Evolutionary conservation across 2,329 filamentous ascomycete genomes (phyloP).

Genomic region (Aspergillus fructus): DNA sequence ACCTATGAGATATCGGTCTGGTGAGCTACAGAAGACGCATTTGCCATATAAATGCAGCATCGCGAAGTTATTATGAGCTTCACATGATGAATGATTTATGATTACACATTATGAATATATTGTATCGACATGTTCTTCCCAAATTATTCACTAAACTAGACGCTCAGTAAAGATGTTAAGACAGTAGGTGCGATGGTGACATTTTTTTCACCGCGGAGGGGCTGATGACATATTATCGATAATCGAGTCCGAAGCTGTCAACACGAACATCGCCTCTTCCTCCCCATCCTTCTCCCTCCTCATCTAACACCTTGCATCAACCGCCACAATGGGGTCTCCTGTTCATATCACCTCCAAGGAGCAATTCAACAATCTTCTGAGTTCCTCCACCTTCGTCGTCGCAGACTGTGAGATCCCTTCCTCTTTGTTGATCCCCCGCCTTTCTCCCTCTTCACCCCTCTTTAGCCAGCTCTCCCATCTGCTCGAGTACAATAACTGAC

Average conservation of each 20-base stretch:
- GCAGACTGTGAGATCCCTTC: conserved; percentile 70
- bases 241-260: not conserved
- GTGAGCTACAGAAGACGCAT: not conserved
- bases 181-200: not conserved
- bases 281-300: conserved; percentile 15
- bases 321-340: conserved; percentile 42
- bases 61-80: not conserved
- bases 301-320: conserved; percentile 12
- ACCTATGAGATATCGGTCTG: not conserved
- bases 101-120: not conserved
- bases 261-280: conserved; percentile 14
- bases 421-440: conserved; percentile 13
- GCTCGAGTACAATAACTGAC: conserved; percentile 9
- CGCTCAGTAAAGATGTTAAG: not conserved
- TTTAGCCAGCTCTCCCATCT: conserved; percentile 21
- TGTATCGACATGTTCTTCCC: not conserved
- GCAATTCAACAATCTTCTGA: conserved; percentile 68
- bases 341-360: conserved; percentile 61
- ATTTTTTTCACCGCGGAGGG: conserved; percentile 14
- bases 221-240: conserved; percentile 32
- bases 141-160: not conserved
- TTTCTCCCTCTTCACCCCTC: conserved; percentile 10
- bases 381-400: conserved; percentile 75
- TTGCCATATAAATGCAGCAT: not conserved
- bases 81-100: not conserved